These are phyloP conservation scores for Suillus hirtellus DNA, from an alignment of 768 basidiomycete species.

Conservation along the genomic window DNA sequence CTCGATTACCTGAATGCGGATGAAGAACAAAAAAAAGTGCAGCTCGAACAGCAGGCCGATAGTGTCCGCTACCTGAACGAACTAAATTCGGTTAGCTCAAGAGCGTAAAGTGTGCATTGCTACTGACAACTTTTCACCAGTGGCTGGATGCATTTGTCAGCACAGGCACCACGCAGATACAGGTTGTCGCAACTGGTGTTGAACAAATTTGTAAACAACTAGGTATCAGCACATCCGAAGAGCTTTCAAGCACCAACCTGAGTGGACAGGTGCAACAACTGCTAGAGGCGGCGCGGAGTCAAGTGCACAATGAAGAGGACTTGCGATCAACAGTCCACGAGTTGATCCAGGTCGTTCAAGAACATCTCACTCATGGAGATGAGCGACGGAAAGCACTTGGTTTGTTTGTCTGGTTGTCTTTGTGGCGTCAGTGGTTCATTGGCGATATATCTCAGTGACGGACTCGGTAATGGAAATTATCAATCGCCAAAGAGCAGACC, in stretches of 20 bases:
- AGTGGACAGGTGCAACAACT: constrained; percentile 33
- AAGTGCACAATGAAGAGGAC: constrained; percentile 30
- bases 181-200: constrained; percentile 57
- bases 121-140: constrained; percentile 31
- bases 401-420: constrained; percentile 22
- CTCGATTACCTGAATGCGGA: constrained; percentile 49
- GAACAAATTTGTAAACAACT: constrained; percentile 60
- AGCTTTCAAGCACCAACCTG: constrained; percentile 15
- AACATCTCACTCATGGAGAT: constrained; percentile 38
- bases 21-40: constrained; percentile 45
- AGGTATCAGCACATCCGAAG: constrained; percentile 36
- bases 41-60: constrained; percentile 68
- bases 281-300: constrained; percentile 33
- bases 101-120: background rate
- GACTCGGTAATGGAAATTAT: constrained; percentile 62
- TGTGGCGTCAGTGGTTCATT: constrained; percentile 2
- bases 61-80: constrained; percentile 79
- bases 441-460: constrained; percentile 41
- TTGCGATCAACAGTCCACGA: constrained; percentile 38
- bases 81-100: constrained; percentile 59
- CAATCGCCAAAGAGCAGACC: constrained; percentile 69
- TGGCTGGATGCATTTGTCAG: constrained; percentile 87
- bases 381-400: constrained; percentile 44
- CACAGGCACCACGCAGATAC: constrained; percentile 72
- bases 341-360: constrained; percentile 40